Base-by-base conservation (phyloP, 495 filamentous ascomycete species). In the Penicillium canariense region DNA sequence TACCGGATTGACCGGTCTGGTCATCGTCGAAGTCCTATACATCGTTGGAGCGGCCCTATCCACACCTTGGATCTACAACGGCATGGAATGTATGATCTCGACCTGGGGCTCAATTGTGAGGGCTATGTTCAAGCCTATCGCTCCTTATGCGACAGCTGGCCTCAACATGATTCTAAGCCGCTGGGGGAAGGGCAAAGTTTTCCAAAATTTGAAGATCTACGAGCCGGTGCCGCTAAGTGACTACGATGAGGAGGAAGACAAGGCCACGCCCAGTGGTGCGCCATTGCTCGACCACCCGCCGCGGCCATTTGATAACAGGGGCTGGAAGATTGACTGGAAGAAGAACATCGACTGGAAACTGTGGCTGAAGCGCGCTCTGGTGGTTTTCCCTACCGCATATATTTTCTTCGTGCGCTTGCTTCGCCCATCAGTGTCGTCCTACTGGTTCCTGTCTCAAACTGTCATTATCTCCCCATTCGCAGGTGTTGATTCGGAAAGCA, bases 1-100 rank as follows among this genome's bases (percentile, higher is more conserved):
- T 5, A 70, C 71, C 23, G 71, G 71, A n/a, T 43, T 74, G 43
- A 69, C 68, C 23, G 68, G 69, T n/a, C 69, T 71, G 17, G 44
- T 71, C 2, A 69, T 72, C 40, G 67, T 70, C 20, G 66, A 68
- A 20, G 59, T 31, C 0, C 52, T 74, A 9, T 48, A 69, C 4
- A 17, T 69, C 10, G 46, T 57, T 3, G 54, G 53, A 6, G 56
- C 69, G 0, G 67, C 60, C 50, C 56, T 71, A 31, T 32, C 52
- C 1, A 60, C 68, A 0, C 54, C 54, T 1, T 62, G 54, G 8
- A 22, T 70, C 8, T 65, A 70, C 20, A 54, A 63, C 1, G 48
- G 52, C 10, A 46, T 62, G 28, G 68, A 64, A 1, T 61, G 50
- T 1, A 54, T 70, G 2, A 49, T 73, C 10, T 49, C 56, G 9